Evolutionary conservation across 768 basidiomycete species (phyloP).

Genomic region (Paxillus ammoniavirescens): DNA sequence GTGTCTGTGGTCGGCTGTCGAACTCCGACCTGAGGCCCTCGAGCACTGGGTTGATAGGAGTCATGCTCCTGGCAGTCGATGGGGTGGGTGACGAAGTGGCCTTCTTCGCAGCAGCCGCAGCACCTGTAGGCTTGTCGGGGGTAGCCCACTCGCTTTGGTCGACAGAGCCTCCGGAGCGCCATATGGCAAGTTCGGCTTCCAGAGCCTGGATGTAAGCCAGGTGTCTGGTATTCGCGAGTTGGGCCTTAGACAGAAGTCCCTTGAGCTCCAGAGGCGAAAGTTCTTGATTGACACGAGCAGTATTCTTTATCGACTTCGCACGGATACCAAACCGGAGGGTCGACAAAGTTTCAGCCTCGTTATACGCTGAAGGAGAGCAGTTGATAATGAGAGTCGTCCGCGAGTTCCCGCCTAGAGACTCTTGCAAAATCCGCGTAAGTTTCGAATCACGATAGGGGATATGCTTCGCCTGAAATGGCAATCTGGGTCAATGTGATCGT

Average conservation of each 20-base stretch:
- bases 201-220: conserved; percentile 86
- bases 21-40: conserved; percentile 71
- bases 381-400: conserved; percentile 98
- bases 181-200: conserved; percentile 87
- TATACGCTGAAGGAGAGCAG: conserved; percentile 96
- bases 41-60: conserved; percentile 71
- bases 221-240: conserved; percentile 78
- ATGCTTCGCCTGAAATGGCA: conserved; percentile 72
- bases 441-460: conserved; percentile 99
- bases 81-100: conserved; percentile 59
- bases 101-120: conserved; percentile 46
- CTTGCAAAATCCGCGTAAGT: conserved; percentile 98
- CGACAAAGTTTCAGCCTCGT: conserved; percentile 93
- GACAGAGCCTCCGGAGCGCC: conserved; percentile 86
- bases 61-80: conserved; percentile 66
- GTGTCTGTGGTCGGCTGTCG: conserved; percentile 89
- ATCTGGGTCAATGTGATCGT: conserved; percentile 4
- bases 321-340: conserved; percentile 99
- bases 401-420: conserved; percentile 94
- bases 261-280: conserved; percentile 96
- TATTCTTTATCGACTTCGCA: conserved; percentile 99
- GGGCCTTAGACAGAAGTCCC: conserved; percentile 83
- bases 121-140: conserved; percentile 52
- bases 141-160: conserved; percentile 81
- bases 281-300: conserved; percentile 97